Percentiles rank a stretch among this genome's conserved stretches.
phyloP scores from a whole-genome alignment of 2,329 filamentous ascomycete species.

The Penicillium sp. region DNA sequence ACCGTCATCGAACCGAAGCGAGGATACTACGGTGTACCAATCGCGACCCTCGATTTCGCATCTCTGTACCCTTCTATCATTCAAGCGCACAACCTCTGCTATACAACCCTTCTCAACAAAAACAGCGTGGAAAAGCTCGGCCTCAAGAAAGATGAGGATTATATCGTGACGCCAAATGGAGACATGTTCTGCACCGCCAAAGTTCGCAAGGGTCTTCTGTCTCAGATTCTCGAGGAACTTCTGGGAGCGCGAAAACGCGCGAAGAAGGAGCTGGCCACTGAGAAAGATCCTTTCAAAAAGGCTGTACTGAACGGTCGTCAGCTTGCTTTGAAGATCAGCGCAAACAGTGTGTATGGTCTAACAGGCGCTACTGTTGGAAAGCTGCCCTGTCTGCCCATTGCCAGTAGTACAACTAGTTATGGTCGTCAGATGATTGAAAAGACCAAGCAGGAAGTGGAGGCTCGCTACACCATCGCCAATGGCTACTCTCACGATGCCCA shows the following conservation, averaged over 20 bases:
- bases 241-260: constrained; percentile 89
- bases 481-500: constrained; percentile 92
- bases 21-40: constrained; percentile 90
- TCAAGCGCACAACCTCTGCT: constrained; percentile 96
- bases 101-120: constrained; percentile 87
- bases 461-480: constrained; percentile 84
- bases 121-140: constrained; percentile 70
- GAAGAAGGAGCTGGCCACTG: constrained; percentile 81
- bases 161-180: constrained; percentile 91
- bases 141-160: constrained; percentile 86
- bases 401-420: constrained; percentile 94
- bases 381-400: constrained; percentile 88
- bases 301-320: constrained; percentile 97
- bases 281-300: constrained; percentile 96
- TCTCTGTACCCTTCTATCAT: constrained; percentile 99
- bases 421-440: constrained; percentile 99
- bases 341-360: constrained; percentile 96
- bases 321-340: constrained; percentile 90
- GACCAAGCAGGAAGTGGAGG: constrained; percentile 93
- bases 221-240: constrained; percentile 94
- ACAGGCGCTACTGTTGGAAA: constrained; percentile 96
- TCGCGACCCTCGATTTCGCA: constrained; percentile 97
- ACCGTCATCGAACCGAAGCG: constrained; percentile 95
- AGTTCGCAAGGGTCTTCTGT: constrained; percentile 84
- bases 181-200: constrained; percentile 89